Evolutionary conservation across 2,329 filamentous ascomycete species (phyloP), one percentile per base, ranked within the genome.

Genomic region (Myriosclerotinia scirpicola): DNA sequence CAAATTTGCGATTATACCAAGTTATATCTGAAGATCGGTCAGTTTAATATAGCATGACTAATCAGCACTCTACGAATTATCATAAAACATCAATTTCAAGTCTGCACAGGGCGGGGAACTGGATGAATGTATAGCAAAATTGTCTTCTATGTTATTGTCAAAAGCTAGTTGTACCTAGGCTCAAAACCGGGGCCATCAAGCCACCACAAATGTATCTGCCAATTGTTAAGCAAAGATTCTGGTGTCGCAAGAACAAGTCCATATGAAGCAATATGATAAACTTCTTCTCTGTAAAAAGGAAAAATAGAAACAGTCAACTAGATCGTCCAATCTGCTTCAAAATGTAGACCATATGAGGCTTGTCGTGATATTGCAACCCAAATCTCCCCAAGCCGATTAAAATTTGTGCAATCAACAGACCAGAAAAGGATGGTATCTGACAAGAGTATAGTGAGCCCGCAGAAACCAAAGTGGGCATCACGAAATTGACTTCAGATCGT

Each of bases 311-410:
- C 30, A 54, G 50, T 59, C 46, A 67, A 64, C 62, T 55, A 68
- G 50, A 68, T 68, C 67, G 53, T 64, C 68, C 68, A 65, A 68
- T 58, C 64, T 68, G 62, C 63, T 64, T 68, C 66, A 66, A 69
- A 66, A 69, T 58, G 38, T 52, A 44, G n/a, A 55, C 53, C 65
- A 68, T 30, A 52, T 62, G 40, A 68, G 50, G 55, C 56, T 66
- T 65, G 66, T 53, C 56, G 56, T 54, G 30, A 48, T 22, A 50
- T 20, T 68, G 59, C 48, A 65, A 64, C 44, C 58, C 59, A 65
- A 54, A 55, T 55, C 44, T 46, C 20, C 59, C 52, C 52, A 64
- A 58, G 40, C 63, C 20, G 52, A 48, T 64, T 54, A 63, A 56
- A 50, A 66, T 42, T 40, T 14, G 64, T 60, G 34, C 22, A 60